phyloP scores from a whole-genome alignment of 192 early-diverging fungal genomes.

The Mortierella claussenii region DNA sequence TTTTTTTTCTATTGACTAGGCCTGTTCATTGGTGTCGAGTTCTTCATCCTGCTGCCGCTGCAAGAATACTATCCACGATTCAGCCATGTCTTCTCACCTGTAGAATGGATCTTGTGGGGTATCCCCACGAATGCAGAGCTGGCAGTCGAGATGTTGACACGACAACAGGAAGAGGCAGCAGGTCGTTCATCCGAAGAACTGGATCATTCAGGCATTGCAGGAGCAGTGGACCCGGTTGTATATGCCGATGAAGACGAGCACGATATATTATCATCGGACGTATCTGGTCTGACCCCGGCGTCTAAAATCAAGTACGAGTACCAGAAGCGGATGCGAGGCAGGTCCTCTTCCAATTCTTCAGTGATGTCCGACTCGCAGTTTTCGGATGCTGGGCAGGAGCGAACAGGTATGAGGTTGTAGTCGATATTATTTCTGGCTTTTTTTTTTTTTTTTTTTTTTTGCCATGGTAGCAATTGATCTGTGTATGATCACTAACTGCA shows the following conservation, averaged over 20 bases:
- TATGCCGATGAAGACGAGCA: slow-evolving; percentile 1
- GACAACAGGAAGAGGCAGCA: slow-evolving; percentile 17
- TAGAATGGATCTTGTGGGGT: slow-evolving; percentile 61
- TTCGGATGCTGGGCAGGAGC: background rate
- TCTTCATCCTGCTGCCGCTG: slow-evolving; percentile 57
- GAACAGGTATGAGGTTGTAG: slow-evolving; percentile 1
- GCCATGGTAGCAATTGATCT: background rate
- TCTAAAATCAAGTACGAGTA: slow-evolving; percentile 42
- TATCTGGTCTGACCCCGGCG: slow-evolving; percentile 15
- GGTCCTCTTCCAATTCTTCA: slow-evolving; percentile 11
- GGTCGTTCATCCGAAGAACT: background rate
- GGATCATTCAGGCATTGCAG: background rate
- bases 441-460: background rate
- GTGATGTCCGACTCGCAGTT: background rate
- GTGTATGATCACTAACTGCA: background rate
- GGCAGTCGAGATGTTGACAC: slow-evolving; percentile 56
- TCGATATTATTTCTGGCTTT: background rate
- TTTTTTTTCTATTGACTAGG: slow-evolving; percentile 14
- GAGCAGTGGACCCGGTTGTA: background rate
- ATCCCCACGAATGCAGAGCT: slow-evolving; percentile 63
- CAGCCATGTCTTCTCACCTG: slow-evolving; percentile 56
- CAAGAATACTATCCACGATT: slow-evolving; percentile 60
- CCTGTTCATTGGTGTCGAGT: slow-evolving; percentile 53
- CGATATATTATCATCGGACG: slow-evolving; percentile 5
- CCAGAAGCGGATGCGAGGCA: slow-evolving; percentile 17